phyloP scores from a whole-genome alignment of 2,329 filamentous ascomycete species.

The Verticillium albo-atrum region DNA sequence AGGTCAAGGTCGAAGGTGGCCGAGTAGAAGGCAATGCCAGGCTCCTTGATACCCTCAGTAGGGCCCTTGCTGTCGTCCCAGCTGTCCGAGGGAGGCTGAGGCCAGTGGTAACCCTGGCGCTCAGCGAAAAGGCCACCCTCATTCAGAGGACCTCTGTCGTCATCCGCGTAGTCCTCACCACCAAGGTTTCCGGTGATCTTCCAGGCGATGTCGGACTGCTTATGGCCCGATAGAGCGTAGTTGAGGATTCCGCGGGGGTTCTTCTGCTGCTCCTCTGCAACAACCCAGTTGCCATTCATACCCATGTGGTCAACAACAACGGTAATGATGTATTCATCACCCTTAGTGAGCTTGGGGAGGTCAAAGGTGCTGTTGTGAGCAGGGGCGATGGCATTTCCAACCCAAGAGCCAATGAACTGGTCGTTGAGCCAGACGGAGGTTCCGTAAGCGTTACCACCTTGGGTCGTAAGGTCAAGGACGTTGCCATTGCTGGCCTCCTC shows the following conservation, averaged over 20 bases:
- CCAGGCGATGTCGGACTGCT: conserved; percentile 47
- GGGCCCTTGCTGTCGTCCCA: conserved; percentile 35
- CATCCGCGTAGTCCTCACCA: conserved; percentile 53
- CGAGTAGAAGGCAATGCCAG: conserved; percentile 53
- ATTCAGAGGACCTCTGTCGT: conserved; percentile 54
- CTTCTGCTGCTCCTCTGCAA: conserved; percentile 54
- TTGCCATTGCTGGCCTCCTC: conserved; percentile 37
- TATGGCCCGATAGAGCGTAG: conserved; percentile 45
- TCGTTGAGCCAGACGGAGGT: conserved; percentile 58
- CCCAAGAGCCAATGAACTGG: conserved; percentile 57
- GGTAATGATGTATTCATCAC: conserved; percentile 55
- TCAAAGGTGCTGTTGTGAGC: conserved; percentile 50
- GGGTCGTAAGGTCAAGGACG: conserved; percentile 47
- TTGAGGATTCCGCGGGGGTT: conserved; percentile 52
- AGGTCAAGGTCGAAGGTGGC: conserved; percentile 49
- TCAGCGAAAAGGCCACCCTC: conserved; percentile 55
- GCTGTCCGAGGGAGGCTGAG: conserved; percentile 34
- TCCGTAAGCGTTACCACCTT: conserved; percentile 62
- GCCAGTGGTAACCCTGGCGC: conserved; percentile 52
- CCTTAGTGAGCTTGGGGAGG: conserved; percentile 45
- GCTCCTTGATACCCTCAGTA: conserved; percentile 28
- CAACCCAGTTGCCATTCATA: conserved; percentile 56
- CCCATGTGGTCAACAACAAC: conserved; percentile 67
- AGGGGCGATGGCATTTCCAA: conserved; percentile 42
- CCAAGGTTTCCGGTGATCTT: conserved; percentile 59